Conservation (phyloP, 2,329 filamentous ascomycete species). For the Byssochlamys sp. region DNA sequence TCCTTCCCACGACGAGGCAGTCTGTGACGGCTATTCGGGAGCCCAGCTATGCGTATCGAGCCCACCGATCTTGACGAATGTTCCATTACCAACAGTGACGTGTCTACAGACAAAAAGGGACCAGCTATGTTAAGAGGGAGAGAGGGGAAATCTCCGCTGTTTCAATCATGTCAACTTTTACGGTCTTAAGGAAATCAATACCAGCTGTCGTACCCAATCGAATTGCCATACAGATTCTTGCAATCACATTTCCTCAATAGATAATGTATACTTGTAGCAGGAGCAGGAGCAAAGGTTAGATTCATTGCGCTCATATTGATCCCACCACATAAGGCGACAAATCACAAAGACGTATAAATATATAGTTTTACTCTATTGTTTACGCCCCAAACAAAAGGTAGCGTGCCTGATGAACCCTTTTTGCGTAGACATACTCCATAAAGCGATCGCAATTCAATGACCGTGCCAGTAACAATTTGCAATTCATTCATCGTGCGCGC, state of each 20-base stretch:
- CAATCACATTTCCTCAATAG: not conserved
- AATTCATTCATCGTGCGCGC: not conserved
- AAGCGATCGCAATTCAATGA: not conserved
- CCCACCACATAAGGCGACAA: no score
- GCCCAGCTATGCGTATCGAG: not conserved
- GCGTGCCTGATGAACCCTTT: no score
- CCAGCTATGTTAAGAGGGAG: no score
- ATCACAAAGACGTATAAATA: no score
- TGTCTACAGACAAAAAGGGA: no score
- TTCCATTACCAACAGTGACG: not conserved
- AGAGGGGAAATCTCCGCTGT: not conserved
- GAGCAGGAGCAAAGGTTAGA: not conserved
- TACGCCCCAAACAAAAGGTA: no score
- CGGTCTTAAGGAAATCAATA: not conserved
- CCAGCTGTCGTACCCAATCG: not conserved
- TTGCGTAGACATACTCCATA: no score
- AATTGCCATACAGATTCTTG: not conserved
- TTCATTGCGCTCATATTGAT: no score
- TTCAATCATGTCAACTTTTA: not conserved
- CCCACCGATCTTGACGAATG: not conserved
- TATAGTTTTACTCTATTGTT: no score
- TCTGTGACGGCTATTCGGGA: conserved; percentile 32
- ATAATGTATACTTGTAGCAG: not conserved
- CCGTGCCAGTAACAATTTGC: no score
- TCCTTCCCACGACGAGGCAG: conserved; percentile 67